These are phyloP conservation scores for Juglanconis oblonga DNA, from an alignment of 2,329 filamentous ascomycete species.

Conservation along the genomic window DNA sequence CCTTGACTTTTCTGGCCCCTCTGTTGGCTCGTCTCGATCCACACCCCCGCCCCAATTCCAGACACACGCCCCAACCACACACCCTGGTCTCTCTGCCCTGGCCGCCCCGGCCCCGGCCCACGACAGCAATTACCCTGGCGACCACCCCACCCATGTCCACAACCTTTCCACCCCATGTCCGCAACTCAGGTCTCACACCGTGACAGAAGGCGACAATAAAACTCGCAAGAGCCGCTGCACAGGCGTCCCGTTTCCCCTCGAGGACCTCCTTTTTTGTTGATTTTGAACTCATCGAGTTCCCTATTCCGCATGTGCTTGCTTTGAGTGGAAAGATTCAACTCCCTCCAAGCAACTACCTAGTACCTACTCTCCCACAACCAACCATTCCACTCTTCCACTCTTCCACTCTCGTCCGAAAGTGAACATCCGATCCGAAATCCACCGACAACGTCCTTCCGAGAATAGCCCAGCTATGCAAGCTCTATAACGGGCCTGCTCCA, in stretches of 20 bases:
- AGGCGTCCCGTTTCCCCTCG: constrained; percentile 1
- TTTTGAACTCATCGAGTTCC: neutral
- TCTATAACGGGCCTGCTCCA: constrained; percentile 17
- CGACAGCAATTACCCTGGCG: neutral
- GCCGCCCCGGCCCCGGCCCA: neutral
- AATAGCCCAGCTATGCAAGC: constrained; percentile 8
- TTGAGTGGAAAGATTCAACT: neutral
- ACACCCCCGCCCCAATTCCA: neutral
- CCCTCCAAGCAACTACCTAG: neutral
- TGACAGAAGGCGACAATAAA: constrained; percentile 15
- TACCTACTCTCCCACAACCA: neutral
- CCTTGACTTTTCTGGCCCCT: neutral
- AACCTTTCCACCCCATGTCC: neutral
- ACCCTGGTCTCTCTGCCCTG: constrained; percentile 3
- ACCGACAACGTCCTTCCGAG: neutral
- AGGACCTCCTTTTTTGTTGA: neutral
- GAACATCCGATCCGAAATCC: neutral
- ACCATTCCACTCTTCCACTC: neutral
- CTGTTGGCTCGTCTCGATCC: constrained; percentile 2
- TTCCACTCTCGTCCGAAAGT: neutral
- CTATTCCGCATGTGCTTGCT: neutral
- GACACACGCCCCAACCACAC: neutral
- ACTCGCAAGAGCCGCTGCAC: constrained; percentile 13
- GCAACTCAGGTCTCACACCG: neutral
- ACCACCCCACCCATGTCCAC: constrained; percentile 2